Percentiles rank a stretch among this genome's conserved stretches.
These are phyloP conservation scores for Avicennia marina DNA, from an alignment of 257 asterid species.

Conservation along the genomic window DNA sequence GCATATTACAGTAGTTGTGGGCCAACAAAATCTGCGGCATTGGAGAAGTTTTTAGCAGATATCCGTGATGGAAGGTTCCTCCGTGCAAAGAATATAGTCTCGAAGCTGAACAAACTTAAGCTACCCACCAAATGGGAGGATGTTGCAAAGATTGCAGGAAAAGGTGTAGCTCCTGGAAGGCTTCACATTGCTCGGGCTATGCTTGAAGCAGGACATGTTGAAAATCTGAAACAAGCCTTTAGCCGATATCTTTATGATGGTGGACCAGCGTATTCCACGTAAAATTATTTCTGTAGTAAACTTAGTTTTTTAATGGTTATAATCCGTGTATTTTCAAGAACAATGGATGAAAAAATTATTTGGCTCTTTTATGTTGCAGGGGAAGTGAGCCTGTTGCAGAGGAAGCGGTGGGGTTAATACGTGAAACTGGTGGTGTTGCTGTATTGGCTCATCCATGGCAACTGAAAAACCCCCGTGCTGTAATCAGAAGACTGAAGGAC, in stretches of 20 bases:
- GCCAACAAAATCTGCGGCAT: constrained; percentile 49
- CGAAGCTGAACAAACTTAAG: constrained; percentile 73
- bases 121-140: constrained; percentile 84
- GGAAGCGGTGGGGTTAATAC: constrained; percentile 71
- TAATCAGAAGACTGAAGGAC: constrained; percentile 70
- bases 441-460: constrained; percentile 99
- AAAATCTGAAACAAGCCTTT: constrained; percentile 88
- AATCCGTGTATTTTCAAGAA: too few species aligned
- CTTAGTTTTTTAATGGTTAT: constrained; percentile 3
- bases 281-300: constrained; percentile 19
- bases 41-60: constrained; percentile 60
- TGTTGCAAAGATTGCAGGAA: constrained; percentile 81
- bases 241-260: constrained; percentile 82
- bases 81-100: constrained; percentile 85
- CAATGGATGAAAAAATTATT: constrained; percentile 10
- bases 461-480: constrained; percentile 63
- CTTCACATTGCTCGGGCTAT: constrained; percentile 96
- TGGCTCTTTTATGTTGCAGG: constrained; percentile 30
- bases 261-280: constrained; percentile 99
- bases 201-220: constrained; percentile 97
- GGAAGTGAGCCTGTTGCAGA: constrained; percentile 92
- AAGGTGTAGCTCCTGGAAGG: constrained; percentile 95
- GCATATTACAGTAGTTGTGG: constrained; percentile 96
- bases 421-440: constrained; percentile 88
- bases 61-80: constrained; percentile 82